Conservation (phyloP, 352 stramenopile species). For the Pythium phragmiticola region DNA sequence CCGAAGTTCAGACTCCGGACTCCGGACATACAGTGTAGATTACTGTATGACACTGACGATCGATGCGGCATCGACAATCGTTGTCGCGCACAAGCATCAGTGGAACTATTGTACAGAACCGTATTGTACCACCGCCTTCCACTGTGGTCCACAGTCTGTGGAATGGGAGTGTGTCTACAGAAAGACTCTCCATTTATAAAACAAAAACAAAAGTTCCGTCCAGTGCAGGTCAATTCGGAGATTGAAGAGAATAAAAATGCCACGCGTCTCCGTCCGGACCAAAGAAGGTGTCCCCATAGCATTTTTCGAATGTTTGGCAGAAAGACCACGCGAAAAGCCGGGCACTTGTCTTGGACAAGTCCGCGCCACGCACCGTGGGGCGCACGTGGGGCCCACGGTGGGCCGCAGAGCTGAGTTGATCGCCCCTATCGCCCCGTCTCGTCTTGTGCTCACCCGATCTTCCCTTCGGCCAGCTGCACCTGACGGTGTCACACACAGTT, state of each 20-base stretch:
- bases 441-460: slow-evolving; percentile 2
- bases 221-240: not conserved
- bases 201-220: not conserved
- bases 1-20: not conserved
- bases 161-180: too few relatives aligned
- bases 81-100: not conserved
- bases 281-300: slow-evolving; percentile 1
- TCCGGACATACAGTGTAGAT: not conserved
- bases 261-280: not conserved
- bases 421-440: not conserved
- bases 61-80: not conserved
- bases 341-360: too few relatives aligned
- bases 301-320: slow-evolving; percentile 17
- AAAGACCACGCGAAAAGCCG: not conserved
- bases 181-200: not conserved
- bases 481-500: not conserved
- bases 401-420: not conserved
- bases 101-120: too few relatives aligned
- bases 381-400: too few relatives aligned
- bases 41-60: not conserved
- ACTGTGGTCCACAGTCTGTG: too few relatives aligned
- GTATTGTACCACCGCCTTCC: too few relatives aligned
- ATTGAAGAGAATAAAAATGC: not conserved
- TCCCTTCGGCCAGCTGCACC: slow-evolving; percentile 13
- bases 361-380: too few relatives aligned